phyloP scores from a whole-genome alignment of 1,284 basidiomycete genomes.

The Rhodotorula sp. region DNA sequence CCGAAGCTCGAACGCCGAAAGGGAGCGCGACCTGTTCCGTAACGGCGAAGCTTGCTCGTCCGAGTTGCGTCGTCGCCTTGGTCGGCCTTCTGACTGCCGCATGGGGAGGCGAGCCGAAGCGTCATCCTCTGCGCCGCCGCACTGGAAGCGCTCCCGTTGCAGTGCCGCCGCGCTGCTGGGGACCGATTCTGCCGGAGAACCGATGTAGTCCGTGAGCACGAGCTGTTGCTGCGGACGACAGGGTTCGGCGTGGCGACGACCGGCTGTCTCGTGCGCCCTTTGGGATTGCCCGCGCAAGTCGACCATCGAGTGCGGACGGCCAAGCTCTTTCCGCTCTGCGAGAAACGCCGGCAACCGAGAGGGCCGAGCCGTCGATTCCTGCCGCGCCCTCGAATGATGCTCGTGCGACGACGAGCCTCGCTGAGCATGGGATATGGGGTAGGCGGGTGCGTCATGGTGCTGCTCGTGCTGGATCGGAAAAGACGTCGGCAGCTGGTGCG shows the following conservation, averaged over 20 bases:
- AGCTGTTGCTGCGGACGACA: not conserved
- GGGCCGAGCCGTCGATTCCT: not conserved
- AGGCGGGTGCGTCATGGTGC: not conserved
- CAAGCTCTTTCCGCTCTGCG: conserved; percentile 26
- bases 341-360: conserved; percentile 36
- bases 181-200: conserved; percentile 17
- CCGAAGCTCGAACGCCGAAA: conserved; percentile 26
- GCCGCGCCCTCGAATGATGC: not conserved
- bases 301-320: conserved; percentile 35
- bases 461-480: conserved; percentile 1
- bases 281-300: conserved; percentile 20
- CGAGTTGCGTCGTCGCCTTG: not conserved
- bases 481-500: conserved; percentile 1
- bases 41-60: not conserved
- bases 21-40: conserved; percentile 7
- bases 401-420: too few relatives aligned
- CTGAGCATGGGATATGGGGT: not conserved
- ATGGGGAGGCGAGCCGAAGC: not conserved
- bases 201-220: not conserved
- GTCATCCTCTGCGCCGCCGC: conserved; percentile 15
- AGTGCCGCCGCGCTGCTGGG: conserved; percentile 36
- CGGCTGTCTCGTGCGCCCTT: not conserved
- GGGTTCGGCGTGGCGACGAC: not conserved
- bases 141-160: conserved; percentile 28
- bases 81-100: conserved; percentile 18